Conservation (phyloP, 441 rosid species). For the Bruguiera hainesii region DNA sequence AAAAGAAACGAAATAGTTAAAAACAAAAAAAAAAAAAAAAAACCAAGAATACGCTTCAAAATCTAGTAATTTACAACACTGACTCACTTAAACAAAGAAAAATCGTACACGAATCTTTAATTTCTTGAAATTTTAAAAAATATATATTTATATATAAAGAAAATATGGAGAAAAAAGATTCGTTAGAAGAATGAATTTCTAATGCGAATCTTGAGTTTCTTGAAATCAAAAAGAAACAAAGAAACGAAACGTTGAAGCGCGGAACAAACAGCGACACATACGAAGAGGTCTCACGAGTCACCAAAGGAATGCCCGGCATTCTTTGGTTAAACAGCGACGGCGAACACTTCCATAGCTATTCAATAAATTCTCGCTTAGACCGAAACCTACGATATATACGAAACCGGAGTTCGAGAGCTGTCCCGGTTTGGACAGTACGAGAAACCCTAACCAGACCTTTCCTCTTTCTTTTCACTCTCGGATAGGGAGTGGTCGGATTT, state of each 20-base stretch:
- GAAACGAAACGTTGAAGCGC: not conserved
- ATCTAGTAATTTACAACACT: not conserved
- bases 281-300: conserved; percentile 78
- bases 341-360: conserved; percentile 36
- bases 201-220: too few species aligned
- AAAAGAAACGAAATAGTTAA: not conserved
- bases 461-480: too few species aligned
- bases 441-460: conserved; percentile 1
- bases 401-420: not conserved
- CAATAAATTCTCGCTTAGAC: not conserved
- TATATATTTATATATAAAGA: too few species aligned
- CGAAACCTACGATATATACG: not conserved
- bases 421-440: not conserved
- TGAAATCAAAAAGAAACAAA: not conserved
- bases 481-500: too few species aligned
- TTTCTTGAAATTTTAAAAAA: too few species aligned
- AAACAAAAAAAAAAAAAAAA: not conserved
- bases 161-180: too few species aligned
- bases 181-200: too few species aligned
- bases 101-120: too few species aligned
- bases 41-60: not conserved
- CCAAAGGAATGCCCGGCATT: conserved; percentile 96
- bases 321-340: conserved; percentile 36
- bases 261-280: conserved; percentile 26
- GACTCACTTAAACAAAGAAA: too few species aligned